phyloP scores from a whole-genome alignment of 1,139 yeast genomes.

The Scheffersomyces titani region DNA sequence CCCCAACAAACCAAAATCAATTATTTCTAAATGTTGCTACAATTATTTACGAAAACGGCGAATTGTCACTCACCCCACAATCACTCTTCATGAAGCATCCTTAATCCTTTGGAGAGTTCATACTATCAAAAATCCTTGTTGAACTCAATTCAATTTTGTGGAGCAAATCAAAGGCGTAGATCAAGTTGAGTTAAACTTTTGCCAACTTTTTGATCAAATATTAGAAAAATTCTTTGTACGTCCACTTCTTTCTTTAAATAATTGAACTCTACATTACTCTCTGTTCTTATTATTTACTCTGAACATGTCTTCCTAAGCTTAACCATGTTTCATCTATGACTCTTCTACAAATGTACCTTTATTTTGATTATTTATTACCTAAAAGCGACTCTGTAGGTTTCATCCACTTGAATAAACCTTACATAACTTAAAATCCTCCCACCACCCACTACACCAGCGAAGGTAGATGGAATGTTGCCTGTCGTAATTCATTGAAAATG shows the following conservation, averaged over 20 bases:
- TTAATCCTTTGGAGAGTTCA: background rate
- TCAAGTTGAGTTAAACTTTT: background rate
- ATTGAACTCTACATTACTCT: too few species aligned
- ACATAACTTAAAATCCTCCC: background rate
- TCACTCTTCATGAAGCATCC: background rate
- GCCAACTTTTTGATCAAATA: background rate
- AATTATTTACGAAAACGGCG: background rate
- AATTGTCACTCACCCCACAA: background rate
- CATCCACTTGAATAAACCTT: background rate
- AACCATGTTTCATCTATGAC: too few species aligned
- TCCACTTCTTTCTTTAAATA: background rate
- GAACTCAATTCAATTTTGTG: background rate
- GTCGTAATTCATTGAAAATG: background rate
- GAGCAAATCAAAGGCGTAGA: background rate
- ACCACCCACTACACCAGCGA: background rate
- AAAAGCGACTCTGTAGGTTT: too few species aligned
- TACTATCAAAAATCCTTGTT: background rate
- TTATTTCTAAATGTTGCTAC: background rate
- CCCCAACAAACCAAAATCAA: background rate
- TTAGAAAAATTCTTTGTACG: too few species aligned
- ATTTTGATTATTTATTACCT: background rate
- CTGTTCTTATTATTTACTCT: too few species aligned
- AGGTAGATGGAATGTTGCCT: background rate
- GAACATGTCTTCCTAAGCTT: too few species aligned
- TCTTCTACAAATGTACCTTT: too few species aligned